Evolutionary conservation across 2,329 filamentous ascomycete species (phyloP).

Genomic region (Gnomoniopsis smithogilvyi): DNA sequence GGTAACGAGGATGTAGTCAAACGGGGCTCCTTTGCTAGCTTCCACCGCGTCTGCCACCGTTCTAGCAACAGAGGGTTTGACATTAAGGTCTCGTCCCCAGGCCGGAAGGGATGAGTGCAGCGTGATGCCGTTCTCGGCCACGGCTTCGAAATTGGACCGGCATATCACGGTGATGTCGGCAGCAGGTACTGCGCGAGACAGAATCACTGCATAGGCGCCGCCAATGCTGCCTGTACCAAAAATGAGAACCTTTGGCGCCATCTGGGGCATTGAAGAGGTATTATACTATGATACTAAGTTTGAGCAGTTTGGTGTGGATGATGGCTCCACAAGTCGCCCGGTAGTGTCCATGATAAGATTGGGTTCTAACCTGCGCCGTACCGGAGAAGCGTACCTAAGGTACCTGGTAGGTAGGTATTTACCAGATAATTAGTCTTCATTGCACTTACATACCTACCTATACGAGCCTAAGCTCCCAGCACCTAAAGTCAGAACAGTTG

Average conservation of each 20-base stretch:
- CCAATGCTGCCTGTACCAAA: conserved; percentile 35
- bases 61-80: conserved; percentile 24
- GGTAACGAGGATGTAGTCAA: conserved; percentile 65
- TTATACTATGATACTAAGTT: too few relatives aligned
- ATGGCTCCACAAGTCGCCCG: too few relatives aligned
- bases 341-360: too few relatives aligned
- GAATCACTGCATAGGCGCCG: conserved; percentile 23
- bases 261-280: background rate
- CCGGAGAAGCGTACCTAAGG: too few relatives aligned
- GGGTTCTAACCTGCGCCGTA: too few relatives aligned
- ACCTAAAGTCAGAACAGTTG: too few relatives aligned
- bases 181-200: conserved; percentile 22
- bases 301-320: too few relatives aligned
- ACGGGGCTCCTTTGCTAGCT: conserved; percentile 20
- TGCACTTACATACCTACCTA: too few relatives aligned
- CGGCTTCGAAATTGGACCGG: conserved; percentile 29
- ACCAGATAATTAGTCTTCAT: too few relatives aligned
- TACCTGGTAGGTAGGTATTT: too few relatives aligned
- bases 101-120: conserved; percentile 24
- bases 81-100: conserved; percentile 27
- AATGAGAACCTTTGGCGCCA: conserved; percentile 16
- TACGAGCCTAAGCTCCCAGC: too few relatives aligned
- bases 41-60: conserved; percentile 29
- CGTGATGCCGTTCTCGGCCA: conserved; percentile 25
- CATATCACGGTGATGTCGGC: conserved; percentile 28